Conservation (phyloP, 2,329 filamentous ascomycete species). For the Ustulina deusta region DNA sequence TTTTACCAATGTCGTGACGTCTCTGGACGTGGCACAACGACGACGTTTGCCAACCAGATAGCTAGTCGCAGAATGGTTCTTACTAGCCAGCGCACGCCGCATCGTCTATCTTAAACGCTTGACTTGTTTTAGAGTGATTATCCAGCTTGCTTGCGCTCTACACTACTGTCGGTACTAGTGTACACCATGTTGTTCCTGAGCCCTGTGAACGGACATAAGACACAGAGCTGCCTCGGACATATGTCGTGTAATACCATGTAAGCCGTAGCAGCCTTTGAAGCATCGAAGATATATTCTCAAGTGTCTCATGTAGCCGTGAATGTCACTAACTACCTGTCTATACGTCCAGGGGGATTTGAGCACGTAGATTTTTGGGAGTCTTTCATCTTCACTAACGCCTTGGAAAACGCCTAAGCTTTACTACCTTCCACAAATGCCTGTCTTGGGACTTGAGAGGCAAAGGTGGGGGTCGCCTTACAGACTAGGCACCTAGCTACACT, state of each 20-base stretch:
- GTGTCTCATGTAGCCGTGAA: neutral
- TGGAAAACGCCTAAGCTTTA: neutral
- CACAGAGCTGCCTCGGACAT: constrained; percentile 2
- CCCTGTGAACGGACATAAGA: constrained; percentile 1
- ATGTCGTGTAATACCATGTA: constrained; percentile 10
- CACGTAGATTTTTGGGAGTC: too few relatives aligned
- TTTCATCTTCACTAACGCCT: neutral
- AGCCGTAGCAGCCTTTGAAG: constrained; percentile 1
- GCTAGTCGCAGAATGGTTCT: neutral
- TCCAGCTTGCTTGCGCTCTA: neutral
- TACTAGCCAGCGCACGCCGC: neutral
- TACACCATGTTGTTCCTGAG: constrained; percentile 4
- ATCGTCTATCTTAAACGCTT: constrained; percentile 20
- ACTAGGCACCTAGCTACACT: neutral
- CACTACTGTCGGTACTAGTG: too few relatives aligned
- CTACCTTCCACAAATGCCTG: neutral
- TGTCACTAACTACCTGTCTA: neutral
- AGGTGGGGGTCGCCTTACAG: constrained; percentile 18
- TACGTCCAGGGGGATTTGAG: neutral
- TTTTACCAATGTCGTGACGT: constrained; percentile 2
- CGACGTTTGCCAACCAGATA: neutral
- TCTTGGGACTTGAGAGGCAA: neutral
- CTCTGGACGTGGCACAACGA: constrained; percentile 13
- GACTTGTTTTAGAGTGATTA: neutral
- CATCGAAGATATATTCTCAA: neutral